Base-by-base conservation (phyloP, 768 basidiomycete species). In the Tylopilus vinaceipallidus region DNA sequence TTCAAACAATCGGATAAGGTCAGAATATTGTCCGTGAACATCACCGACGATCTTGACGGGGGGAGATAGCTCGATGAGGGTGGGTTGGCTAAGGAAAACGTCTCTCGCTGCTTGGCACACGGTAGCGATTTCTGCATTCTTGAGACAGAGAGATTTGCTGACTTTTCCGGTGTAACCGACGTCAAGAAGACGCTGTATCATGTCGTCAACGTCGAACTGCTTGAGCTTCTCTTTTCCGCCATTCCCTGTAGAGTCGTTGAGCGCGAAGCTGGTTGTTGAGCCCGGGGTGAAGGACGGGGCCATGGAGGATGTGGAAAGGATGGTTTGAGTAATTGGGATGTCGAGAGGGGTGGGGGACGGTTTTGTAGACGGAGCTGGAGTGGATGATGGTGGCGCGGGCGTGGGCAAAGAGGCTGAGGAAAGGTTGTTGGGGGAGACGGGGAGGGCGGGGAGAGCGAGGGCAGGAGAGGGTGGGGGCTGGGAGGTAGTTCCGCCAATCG, bases 21-120 rank as follows among this genome's bases (percentile, higher is more conserved):
- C 97, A 43, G 91, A 91, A 71, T 98, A 99, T 74, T 99, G 97
- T 7, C 97, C 97, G 64, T 99, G 97, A 6, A 98, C 95, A 71
- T 99, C 97, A 23, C 97, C 97, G 16, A 98, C 97, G 56, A 99
- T 98, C 80, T 98, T 99, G 59, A 99, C 97, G 23, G 97, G 95
- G 9, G 97, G 97, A 6, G 89, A 91, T 42, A 99, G 80, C 70
- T 99, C 97, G 64, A 99, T 87, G 57, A 99, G 84, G 4, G 95
- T 98, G 9, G 97, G 97, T 66, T 99, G 97, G 64, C 81, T 84
- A 55, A 99, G 84, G 65, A 98, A 95, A 41, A 98, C 90, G 57
- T 98, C 97, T 42, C 97, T 84, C 24, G 95, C 95, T 27, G 95
- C 92, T 56, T 90, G 82, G 71, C 97, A 99, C 53, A 99, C 88